A percentile compares a stretch with the other conserved stretches of the same genome.
phyloP scores from a whole-genome alignment of 164 flowering plant genomes.

The Sedum album region DNA sequence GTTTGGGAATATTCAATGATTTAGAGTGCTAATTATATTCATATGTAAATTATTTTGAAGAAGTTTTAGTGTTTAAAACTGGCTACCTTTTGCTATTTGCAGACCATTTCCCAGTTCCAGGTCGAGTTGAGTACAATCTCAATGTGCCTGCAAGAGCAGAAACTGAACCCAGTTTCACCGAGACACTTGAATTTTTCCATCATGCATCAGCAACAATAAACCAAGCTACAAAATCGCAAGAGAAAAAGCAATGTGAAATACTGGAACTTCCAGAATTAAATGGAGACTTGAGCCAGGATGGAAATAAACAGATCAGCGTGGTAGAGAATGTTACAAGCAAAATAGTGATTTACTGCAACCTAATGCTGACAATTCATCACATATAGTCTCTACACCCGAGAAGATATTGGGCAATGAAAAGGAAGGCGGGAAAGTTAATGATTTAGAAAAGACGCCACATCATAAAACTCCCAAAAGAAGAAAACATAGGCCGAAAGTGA shows the following conservation, averaged over 20 bases:
- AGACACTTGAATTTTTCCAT: constrained; percentile 10
- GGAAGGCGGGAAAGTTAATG: constrained; percentile 21
- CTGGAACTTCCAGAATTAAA: constrained; percentile 10
- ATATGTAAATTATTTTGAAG: no score
- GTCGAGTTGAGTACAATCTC: constrained; percentile 16
- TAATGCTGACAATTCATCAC: constrained; percentile 22
- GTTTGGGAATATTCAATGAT: no score
- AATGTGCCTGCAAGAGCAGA: constrained; percentile 23
- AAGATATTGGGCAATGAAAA: constrained; percentile 12
- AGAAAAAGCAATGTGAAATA: constrained; percentile 8
- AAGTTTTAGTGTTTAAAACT: neutral
- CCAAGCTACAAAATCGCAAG: constrained; percentile 16
- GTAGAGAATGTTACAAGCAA: neutral
- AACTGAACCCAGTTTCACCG: constrained; percentile 10
- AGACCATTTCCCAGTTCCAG: constrained; percentile 26
- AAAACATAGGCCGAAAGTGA: constrained; percentile 61
- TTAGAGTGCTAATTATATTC: no score
- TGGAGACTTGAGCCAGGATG: constrained; percentile 12
- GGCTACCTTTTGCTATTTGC: constrained; percentile 9
- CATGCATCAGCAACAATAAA: constrained; percentile 26
- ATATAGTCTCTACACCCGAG: constrained; percentile 11
- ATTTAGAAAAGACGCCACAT: constrained; percentile 45
- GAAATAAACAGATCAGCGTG: constrained; percentile 7
- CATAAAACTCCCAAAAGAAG: constrained; percentile 39
- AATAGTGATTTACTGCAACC: constrained; percentile 19